Base-by-base conservation (phyloP, 495 filamentous ascomycete species). In the Oleoguttula mirabilis region DNA sequence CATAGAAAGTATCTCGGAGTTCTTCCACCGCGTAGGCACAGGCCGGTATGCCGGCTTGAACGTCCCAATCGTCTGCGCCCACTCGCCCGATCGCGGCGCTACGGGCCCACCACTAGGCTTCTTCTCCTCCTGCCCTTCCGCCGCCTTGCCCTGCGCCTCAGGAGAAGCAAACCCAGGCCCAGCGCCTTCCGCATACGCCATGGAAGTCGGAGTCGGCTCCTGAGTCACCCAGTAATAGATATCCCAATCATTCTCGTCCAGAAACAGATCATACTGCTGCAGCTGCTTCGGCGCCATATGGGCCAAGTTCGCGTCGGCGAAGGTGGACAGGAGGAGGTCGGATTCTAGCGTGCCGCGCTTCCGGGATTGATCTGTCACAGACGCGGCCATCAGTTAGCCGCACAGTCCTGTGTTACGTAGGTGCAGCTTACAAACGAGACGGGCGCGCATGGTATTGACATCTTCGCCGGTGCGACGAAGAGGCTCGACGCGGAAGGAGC, bases 151-250 rank as follows among this genome's bases (percentile, higher is more conserved):
- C 34, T 55, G 53, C 12, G 63, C 60, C 31, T 55, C 49, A 0
- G 62, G 52, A 30, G 59, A 46, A 12, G 39, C 59, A 43, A 52
- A 52, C 37, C 47, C 43, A 0, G 14, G 57, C 21, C 14, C 57
- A n/a, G 31, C 53, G 48, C 48, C 66, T 54, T 61, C 66, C 35
- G 51, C 57, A 23, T 57, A 54, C 25, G 55, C 61, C 19, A 48
- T 20, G 2, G 66, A 58, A 11, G 75, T 71, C 0, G 66, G 57
- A 1, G 74, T 66, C 4, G 82, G 73, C 49, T 82, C 76, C 60
- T 98, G 92, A n/a, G 92, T 98, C 0, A 86, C 84, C 90, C 90
- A 98, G 72, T 98, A 98, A 69, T 98, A 98, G 45, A 98, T 96
- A 60, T 98, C 90, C 90, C 90, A 98, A 63, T 98, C 90, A 59